These are phyloP conservation scores for Gryganskiella cystojenkinii DNA, from an alignment of 192 early-diverging fungal genomes.

Conservation along the genomic window DNA sequence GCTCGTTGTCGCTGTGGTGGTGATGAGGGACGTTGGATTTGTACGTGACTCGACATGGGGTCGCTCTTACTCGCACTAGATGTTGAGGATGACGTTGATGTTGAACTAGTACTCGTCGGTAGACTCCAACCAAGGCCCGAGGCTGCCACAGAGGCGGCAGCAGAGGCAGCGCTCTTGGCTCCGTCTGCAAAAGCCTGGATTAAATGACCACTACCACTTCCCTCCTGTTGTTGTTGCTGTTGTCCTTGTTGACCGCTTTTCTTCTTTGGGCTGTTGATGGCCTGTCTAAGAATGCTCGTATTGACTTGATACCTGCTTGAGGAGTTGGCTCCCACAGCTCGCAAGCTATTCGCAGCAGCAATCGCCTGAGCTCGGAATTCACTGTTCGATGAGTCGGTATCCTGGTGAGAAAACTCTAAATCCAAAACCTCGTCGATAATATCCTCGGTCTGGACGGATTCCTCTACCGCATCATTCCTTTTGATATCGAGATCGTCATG, in stretches of 20 bases:
- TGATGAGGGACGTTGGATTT: too few species aligned
- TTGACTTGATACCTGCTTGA: constrained; percentile 31
- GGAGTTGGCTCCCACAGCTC: constrained; percentile 31
- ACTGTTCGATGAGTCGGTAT: not conserved
- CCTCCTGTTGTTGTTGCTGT: not conserved
- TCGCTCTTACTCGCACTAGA: too few species aligned
- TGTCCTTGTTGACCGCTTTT: constrained; percentile 1
- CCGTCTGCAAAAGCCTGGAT: constrained; percentile 31
- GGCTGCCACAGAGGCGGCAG: constrained; percentile 23
- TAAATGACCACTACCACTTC: constrained; percentile 29
- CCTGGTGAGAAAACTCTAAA: not conserved
- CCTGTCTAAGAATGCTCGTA: constrained; percentile 31
- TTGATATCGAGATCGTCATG: too few species aligned
- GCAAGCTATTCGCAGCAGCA: constrained; percentile 35
- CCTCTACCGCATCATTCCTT: not conserved
- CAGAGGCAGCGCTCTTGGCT: constrained; percentile 29
- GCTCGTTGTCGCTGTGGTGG: too few species aligned
- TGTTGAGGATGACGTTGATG: not conserved
- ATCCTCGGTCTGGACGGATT: not conserved
- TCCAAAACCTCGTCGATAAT: not conserved
- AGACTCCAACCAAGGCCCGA: constrained; percentile 32
- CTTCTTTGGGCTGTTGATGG: constrained; percentile 13
- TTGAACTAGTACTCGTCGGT: not conserved
- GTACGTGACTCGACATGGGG: too few species aligned
- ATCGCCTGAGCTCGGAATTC: constrained; percentile 46